These are phyloP conservation scores for Termitomyces sp. DNA, from an alignment of 768 basidiomycete species.

Conservation along the genomic window DNA sequence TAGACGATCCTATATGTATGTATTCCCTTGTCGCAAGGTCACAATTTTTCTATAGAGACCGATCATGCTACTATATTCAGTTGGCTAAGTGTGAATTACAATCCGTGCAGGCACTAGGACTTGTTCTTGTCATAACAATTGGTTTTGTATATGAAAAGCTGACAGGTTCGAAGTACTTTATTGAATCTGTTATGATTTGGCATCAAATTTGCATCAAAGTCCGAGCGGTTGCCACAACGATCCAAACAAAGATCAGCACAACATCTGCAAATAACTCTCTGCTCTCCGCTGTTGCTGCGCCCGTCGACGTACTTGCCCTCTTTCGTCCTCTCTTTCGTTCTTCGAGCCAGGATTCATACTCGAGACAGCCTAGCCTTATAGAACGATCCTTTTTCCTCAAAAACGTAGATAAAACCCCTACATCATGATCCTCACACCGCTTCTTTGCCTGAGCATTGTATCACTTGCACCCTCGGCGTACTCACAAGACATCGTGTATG, in stretches of 20 bases:
- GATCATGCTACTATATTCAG: background rate
- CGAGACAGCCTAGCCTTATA: conserved; percentile 6
- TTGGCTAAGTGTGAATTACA: background rate
- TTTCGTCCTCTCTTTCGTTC: conserved; percentile 12
- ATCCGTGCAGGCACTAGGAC: background rate
- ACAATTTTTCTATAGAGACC: background rate
- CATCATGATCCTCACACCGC: conserved; percentile 38
- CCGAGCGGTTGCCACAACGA: conserved; percentile 3
- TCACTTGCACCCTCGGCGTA: conserved; percentile 29
- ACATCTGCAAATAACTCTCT: conserved; percentile 15
- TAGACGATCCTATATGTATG: conserved; percentile 4
- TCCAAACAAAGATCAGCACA: conserved; percentile 11
- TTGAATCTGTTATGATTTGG: background rate
- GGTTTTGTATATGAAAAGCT: background rate
- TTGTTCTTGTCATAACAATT: background rate
- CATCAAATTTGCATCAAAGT: no score
- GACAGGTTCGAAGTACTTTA: no score
- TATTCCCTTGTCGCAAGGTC: background rate
- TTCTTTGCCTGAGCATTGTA: conserved; percentile 37
- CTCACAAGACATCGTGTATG: conserved; percentile 38
- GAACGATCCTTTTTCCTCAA: background rate
- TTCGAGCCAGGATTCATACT: conserved; percentile 5
- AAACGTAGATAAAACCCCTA: conserved; percentile 12
- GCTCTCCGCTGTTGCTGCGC: conserved; percentile 11
- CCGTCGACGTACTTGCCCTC: conserved; percentile 13